A percentile compares a stretch with the other conserved stretches of the same genome.
Conservation (phyloP, 2,329 filamentous ascomycete genomes). For the Sarocladium strictum region DNA sequence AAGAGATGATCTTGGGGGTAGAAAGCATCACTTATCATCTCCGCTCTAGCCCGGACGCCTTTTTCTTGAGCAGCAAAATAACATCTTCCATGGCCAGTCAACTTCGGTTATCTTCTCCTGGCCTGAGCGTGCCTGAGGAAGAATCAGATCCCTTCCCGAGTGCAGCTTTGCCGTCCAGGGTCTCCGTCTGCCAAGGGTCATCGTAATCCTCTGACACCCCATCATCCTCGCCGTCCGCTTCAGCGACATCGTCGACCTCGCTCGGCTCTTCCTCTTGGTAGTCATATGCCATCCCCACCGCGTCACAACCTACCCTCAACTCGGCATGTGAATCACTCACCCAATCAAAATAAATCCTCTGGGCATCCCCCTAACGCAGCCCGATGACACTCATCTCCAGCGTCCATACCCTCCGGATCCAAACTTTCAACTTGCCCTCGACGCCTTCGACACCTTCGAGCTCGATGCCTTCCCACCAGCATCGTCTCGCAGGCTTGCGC, state of each 20-base stretch:
- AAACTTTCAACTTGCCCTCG: slow-evolving; percentile 89
- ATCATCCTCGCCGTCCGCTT: slow-evolving; percentile 1
- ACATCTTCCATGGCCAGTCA: background rate
- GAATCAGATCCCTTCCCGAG: background rate
- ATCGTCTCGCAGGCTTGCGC: slow-evolving; percentile 91
- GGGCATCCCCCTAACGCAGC: slow-evolving; percentile 48
- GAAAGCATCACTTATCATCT: background rate
- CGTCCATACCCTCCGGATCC: slow-evolving; percentile 97
- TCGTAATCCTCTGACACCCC: no score
- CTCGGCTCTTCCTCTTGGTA: background rate
- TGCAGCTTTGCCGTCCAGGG: background rate
- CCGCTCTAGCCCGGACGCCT: background rate
- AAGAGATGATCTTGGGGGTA: background rate
- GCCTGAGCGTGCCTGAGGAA: background rate
- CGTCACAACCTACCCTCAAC: no score
- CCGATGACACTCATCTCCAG: slow-evolving; percentile 96
- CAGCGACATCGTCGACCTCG: background rate
- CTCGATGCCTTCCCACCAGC: slow-evolving; percentile 99
- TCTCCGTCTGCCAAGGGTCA: no score
- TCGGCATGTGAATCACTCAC: background rate
- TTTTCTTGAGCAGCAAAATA: background rate
- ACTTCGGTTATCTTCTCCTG: background rate
- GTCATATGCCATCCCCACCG: background rate
- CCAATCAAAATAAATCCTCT: background rate
- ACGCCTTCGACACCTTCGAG: slow-evolving; percentile 85